Evolutionary conservation across 1,284 basidiomycete species (phyloP), one percentile per base, ranked within the genome.

Genomic region (Phenoliferia sp.): DNA sequence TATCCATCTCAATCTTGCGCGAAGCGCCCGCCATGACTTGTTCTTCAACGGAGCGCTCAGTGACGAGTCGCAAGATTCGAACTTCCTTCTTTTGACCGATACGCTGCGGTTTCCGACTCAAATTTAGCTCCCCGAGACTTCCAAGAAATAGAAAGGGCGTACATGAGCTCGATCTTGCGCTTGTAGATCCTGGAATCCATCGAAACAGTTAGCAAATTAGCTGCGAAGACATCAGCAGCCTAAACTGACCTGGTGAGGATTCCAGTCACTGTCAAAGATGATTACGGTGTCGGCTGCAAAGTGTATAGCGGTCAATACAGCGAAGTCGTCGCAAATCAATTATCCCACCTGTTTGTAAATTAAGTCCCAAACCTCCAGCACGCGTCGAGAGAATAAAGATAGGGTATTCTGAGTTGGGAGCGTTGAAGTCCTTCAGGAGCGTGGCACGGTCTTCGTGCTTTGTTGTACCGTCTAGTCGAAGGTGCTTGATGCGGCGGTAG

Each of bases 31-130:
- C 90, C 65, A 76, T 69, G 68, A 73, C 68, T 29, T 94, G 92
- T 81, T 99, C 95, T 80, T 99, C 96, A 22, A 99, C 94, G 73
- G 92, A 96, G 82, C 95, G 94, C 79, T 95, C 92, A 7, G 95
- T 98, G 77, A 99, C 94, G 78, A 99, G 90, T 74, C 95, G 88
- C 71, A 99, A 83, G 73, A 99, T 98, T 52, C 94, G 87, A 48
- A 99, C 96, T 65, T 94, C 91, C 82, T 96, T 96, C 74, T 96
- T 99, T 79, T 99, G 96, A 70, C 96, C 96, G 77, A 99, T 99
- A 86, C 96, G 94, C 84, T 99, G 95, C 16, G 93, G 93, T 84
- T 79, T 61, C 31, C n/a, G n/a, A n/a, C n/a, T n/a, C n/a, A n/a
- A n/a, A n/a, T n/a, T n/a, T n/a, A n/a, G n/a, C n/a, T n/a, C n/a